Conservation (phyloP, 345 rosid species). For the Capsella bursapastoris region DNA sequence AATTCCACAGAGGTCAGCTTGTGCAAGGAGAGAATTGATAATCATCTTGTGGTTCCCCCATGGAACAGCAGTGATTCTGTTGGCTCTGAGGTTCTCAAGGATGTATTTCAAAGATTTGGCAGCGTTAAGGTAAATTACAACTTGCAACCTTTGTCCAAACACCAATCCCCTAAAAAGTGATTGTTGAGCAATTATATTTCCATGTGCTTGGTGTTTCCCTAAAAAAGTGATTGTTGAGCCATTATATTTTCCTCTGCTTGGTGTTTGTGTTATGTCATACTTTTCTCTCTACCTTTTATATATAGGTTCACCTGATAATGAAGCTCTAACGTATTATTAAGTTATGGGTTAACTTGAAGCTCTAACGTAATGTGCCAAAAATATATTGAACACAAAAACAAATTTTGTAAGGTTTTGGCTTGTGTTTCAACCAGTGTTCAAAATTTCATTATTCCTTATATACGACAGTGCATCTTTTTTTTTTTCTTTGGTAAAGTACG, state of each 20-base stretch:
- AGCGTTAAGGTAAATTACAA: conserved; percentile 48
- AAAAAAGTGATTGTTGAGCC: not conserved
- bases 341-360: not conserved
- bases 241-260: not conserved
- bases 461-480: conserved; percentile 9
- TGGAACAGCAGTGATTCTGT: conserved; percentile 46
- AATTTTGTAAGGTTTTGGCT: too few relatives aligned
- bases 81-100: conserved; percentile 54
- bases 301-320: not conserved
- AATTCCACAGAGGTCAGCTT: conserved; percentile 52
- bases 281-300: not conserved
- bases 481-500: not conserved
- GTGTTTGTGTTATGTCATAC: not conserved
- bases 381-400: too few relatives aligned
- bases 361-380: not conserved
- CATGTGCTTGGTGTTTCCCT: not conserved
- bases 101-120: conserved; percentile 52
- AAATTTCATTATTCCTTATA: not conserved
- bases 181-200: not conserved
- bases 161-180: not conserved
- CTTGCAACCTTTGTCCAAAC: not conserved
- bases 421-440: not conserved
- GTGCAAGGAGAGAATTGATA: conserved; percentile 15
- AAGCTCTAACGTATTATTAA: not conserved
- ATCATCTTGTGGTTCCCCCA: conserved; percentile 29